Conservation (phyloP, 1,139 yeast genomes). For the Saccharomyces uvarum region DNA sequence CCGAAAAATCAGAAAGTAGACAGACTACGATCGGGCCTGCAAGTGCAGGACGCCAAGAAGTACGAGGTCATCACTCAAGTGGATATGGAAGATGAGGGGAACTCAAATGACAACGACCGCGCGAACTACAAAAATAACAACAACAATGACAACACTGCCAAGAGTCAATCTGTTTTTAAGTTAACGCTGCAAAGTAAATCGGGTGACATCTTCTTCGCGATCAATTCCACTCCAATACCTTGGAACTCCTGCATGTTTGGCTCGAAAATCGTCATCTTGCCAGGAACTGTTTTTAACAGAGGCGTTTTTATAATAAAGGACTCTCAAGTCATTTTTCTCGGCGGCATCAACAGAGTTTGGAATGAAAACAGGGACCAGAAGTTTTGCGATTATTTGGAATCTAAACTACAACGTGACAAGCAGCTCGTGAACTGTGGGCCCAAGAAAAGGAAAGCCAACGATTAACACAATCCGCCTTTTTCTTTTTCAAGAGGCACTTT, state of each 20-base stretch:
- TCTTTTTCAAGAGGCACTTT: neutral
- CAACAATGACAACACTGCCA: constrained; percentile 8
- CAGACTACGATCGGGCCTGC: constrained; percentile 14
- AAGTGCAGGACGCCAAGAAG: constrained; percentile 5
- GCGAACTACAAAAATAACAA: constrained; percentile 9
- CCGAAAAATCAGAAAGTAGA: constrained; percentile 30
- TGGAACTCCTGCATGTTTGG: constrained; percentile 27
- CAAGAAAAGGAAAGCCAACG: constrained; percentile 15
- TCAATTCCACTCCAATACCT: constrained; percentile 28
- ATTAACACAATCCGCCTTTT: neutral
- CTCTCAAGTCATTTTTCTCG: constrained; percentile 19
- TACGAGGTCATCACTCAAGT: constrained; percentile 19
- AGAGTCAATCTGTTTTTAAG: constrained; percentile 26
- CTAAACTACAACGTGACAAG: constrained; percentile 18
- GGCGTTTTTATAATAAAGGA: constrained; percentile 26
- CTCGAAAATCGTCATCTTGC: constrained; percentile 24
- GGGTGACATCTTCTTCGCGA: constrained; percentile 35
- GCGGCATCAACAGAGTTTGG: constrained; percentile 29
- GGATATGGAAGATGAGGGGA: constrained; percentile 19
- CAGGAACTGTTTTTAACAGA: constrained; percentile 24
- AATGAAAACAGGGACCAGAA: constrained; percentile 28
- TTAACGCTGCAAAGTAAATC: constrained; percentile 35
- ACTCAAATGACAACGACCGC: constrained; percentile 13
- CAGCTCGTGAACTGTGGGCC: constrained; percentile 4
- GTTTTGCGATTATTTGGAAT: constrained; percentile 23